These are phyloP conservation scores for Picochlorum costavermella DNA, from an alignment of 139 green algal species.

Conservation along the genomic window DNA sequence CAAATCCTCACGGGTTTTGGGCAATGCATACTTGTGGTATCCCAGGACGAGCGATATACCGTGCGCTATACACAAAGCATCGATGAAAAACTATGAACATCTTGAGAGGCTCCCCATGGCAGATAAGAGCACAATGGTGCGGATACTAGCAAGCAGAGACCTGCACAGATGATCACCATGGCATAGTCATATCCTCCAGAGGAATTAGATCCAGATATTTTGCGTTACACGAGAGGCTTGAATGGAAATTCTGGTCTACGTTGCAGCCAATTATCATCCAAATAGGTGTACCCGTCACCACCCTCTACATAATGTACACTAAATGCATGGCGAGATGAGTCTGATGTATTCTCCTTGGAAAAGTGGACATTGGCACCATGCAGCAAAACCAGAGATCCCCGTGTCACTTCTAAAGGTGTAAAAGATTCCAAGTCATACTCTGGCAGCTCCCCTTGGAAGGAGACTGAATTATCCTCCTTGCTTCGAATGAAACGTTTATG, in stretches of 20 bases:
- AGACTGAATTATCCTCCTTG: conserved; percentile 22
- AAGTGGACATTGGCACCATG: conserved; percentile 75
- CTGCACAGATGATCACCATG: too few relatives aligned
- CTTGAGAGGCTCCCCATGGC: neutral
- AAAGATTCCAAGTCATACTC: conserved; percentile 51
- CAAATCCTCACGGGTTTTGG: neutral
- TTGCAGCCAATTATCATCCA: conserved; percentile 74
- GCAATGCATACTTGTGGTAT: conserved; percentile 23
- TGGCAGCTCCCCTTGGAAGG: conserved; percentile 38
- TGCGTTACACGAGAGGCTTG: conserved; percentile 39
- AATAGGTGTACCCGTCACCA: conserved; percentile 33
- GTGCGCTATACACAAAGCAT: too few relatives aligned
- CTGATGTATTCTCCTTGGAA: conserved; percentile 35
- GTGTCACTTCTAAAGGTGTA: conserved; percentile 60
- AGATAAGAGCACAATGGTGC: too few relatives aligned
- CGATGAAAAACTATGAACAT: neutral
- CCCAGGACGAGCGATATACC: too few relatives aligned
- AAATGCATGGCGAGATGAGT: conserved; percentile 64
- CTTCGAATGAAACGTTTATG: conserved; percentile 33
- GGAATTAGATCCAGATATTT: too few relatives aligned
- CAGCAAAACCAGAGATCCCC: conserved; percentile 78
- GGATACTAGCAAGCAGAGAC: neutral
- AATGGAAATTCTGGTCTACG: conserved; percentile 46
- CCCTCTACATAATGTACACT: conserved; percentile 75
- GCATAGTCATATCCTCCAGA: too few relatives aligned